Evolutionary conservation across 2,329 filamentous ascomycete genomes (phyloP), one percentile per base, ranked within the genome.

Genomic region (Diaporthe citri): DNA sequence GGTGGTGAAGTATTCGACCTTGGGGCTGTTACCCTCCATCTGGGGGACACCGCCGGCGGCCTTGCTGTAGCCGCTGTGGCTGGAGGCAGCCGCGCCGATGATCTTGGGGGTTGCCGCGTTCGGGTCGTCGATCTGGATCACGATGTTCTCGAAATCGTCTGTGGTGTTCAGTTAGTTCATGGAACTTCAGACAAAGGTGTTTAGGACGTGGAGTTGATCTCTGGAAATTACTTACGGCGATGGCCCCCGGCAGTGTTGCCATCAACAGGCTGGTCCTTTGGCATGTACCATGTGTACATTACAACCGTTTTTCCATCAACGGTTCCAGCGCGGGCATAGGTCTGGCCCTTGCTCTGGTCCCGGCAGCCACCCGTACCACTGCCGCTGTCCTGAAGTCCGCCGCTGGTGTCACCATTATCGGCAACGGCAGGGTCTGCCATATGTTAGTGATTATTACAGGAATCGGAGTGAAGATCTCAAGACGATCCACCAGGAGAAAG

Each of bases 241-340:
- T 85, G 83, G 9, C 79, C 79, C 1, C 84, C 81, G 22, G 80
- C 81, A 43, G 62, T 57, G 59, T 77, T 76, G 0, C 80, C 82
- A 1, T 74, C 59, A 34, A 76, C 75, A 34, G 84, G 83, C 76
- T 83, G 79, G 75, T 87, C 85, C 80, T 87, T 87, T 64, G 85
- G 85, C 78, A 84, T 81, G 77, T 86, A 87, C 85, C 84, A 85
- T 9, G 82, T 75, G 76, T 85, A 85, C 83, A 86, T 84, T 76
- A 85, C 82, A 64, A 77, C 82, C 41, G 80, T 80, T 28, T 78
- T 76, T 28, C 76, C 79, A 22, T 81, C 79, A 60, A 79, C 73
- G 36, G 73, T 73, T 1, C 75, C 76, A 39, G 79, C 80, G 20
- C 84, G 80, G 12, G 79, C 81, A 66, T 85, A 85, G 0, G 82